A percentile compares a stretch with the other conserved stretches of the same genome.
phyloP scores from a whole-genome alignment of 2,329 filamentous ascomycete genomes.

The Neonectria hederae region DNA sequence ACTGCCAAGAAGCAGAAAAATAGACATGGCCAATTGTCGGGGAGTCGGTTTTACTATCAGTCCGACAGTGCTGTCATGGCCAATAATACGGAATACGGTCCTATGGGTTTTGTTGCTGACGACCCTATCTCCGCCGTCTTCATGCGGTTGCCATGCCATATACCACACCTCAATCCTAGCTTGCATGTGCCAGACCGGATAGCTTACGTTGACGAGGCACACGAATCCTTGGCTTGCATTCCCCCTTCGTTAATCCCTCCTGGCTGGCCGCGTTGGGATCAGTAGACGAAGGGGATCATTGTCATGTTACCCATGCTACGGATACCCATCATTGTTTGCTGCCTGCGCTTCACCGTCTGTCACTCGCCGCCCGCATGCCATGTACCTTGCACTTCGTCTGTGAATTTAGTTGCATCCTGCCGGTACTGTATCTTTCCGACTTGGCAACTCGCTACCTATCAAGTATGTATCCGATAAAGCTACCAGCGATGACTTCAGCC shows the following conservation, averaged over 20 bases:
- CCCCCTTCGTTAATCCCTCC: not conserved
- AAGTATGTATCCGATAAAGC: not conserved
- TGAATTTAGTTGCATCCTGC: too few relatives aligned
- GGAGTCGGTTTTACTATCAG: conserved; percentile 22
- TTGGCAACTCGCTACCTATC: not conserved
- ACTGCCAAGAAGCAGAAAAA: not conserved
- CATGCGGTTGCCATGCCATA: conserved; percentile 1
- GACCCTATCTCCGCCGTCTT: not conserved
- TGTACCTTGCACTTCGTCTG: not conserved
- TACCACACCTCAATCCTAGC: not conserved
- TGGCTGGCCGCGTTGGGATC: not conserved
- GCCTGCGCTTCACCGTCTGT: not conserved
- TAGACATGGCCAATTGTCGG: conserved; percentile 1
- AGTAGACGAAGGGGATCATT: not conserved
- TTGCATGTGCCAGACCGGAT: not conserved
- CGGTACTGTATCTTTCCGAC: not conserved
- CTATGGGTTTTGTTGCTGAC: not conserved
- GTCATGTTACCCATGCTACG: not conserved
- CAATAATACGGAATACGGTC: not conserved
- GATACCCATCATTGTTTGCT: not conserved
- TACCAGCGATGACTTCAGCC: too few relatives aligned
- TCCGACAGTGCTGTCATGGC: conserved; percentile 1
- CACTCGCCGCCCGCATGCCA: not conserved
- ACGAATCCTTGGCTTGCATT: not conserved
- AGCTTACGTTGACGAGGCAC: not conserved